Evolutionary conservation across 2,329 filamentous ascomycete genomes (phyloP), one percentile per base, ranked within the genome.

Genomic region (Teratosphaeria destructans): DNA sequence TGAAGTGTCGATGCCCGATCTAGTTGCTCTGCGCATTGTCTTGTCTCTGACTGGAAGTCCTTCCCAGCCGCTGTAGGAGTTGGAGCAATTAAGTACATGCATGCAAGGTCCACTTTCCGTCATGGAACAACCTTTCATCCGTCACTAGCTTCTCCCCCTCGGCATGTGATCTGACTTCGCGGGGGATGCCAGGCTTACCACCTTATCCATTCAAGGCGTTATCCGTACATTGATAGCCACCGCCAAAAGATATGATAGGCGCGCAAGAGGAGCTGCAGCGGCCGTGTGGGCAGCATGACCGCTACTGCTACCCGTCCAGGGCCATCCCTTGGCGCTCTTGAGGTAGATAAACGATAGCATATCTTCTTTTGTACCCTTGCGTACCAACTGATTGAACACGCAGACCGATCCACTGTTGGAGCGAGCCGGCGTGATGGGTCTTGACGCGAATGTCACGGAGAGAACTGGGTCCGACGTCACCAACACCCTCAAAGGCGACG

Each of bases 401-500:
- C 43, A 49, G 43, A 49, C 43, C n/a, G 43, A 49, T 11, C 43
- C 43, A 49, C 23, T 49, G 19, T n/a, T 49, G n/a, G 43, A 49
- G 6, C 43, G 26, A 23, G 43, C 43, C 43, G 43, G 43, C 43
- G 19, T 49, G 43, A 49, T 49, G 43, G 16, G 43, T 49, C 43
- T 19, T 5, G 12, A 43, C 16, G 12, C 11, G 12, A 43, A 43
- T n/a, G 3, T n/a, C n/a, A 49, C n/a, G 16, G 16, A 49, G 19
- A 6, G 11, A 11, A 27, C 12, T 54, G 53, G 27, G n/a, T 35
- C 16, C 32, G n/a, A 39, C 26, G 32, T 52, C 32, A n/a, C 49
- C 19, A 55, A 62, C n/a, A 62, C 57, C 10, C 56, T 65, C 14
- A 69, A 68, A 60, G 63, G 63, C 59, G 64, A 62, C 49, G 63